Evolutionary conservation across 2,329 filamentous ascomycete species (phyloP).

Genomic region (Harringtonia aguacate): DNA sequence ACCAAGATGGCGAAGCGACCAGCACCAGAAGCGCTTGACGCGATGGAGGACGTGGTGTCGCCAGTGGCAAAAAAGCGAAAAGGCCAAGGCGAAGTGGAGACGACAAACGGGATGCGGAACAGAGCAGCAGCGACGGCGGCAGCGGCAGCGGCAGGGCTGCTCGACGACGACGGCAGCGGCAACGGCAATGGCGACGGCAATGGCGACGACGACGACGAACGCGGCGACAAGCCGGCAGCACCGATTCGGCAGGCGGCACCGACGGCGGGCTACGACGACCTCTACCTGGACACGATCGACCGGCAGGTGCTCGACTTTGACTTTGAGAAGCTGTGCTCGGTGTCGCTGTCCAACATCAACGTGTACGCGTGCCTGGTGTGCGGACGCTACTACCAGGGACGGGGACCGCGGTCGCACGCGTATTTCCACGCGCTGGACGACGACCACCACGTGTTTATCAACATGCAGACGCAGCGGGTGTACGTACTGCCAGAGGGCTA

Average conservation of each 20-base stretch:
- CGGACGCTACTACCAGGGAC: slow-evolving; percentile 94
- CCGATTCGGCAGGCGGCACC: slow-evolving; percentile 64
- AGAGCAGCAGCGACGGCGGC: not conserved
- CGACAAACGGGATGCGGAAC: not conserved
- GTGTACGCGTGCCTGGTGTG: slow-evolving; percentile 96
- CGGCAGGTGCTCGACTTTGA: slow-evolving; percentile 92
- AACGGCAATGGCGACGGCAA: slow-evolving; percentile 15
- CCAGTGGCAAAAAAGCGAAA: slow-evolving; percentile 43
- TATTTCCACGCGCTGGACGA: slow-evolving; percentile 96
- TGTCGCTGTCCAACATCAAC: slow-evolving; percentile 95
- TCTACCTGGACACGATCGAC: slow-evolving; percentile 96
- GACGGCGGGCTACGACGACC: slow-evolving; percentile 80
- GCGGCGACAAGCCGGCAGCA: slow-evolving; percentile 30
- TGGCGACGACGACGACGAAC: slow-evolving; percentile 23
- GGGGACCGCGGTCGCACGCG: slow-evolving; percentile 87
- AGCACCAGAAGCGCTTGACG: slow-evolving; percentile 50
- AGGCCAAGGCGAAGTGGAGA: slow-evolving; percentile 10
- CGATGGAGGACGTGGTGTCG: slow-evolving; percentile 41
- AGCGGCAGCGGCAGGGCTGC: slow-evolving; percentile 9
- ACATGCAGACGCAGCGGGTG: slow-evolving; percentile 86
- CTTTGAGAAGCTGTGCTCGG: slow-evolving; percentile 95
- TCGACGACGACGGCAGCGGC: slow-evolving; percentile 13
- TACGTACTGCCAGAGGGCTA: slow-evolving; percentile 94
- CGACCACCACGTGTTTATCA: slow-evolving; percentile 95
- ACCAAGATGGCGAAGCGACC: slow-evolving; percentile 35